Evolutionary conservation across 2,329 filamentous ascomycete genomes (phyloP).

Genomic region (Huntiella moniliformis): DNA sequence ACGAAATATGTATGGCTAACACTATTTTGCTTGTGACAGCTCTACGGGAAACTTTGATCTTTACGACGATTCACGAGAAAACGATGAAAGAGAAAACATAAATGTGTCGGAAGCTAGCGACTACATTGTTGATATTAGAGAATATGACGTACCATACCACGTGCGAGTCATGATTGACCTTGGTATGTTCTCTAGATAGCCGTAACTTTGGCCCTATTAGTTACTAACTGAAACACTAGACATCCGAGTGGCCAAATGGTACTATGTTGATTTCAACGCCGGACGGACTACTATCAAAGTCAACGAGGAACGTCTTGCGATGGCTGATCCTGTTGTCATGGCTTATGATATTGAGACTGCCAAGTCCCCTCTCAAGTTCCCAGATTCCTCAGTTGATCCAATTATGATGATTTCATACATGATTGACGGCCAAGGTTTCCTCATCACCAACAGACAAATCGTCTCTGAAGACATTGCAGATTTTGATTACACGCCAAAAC

Average conservation of each 20-base stretch:
- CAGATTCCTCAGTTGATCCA: constrained; percentile 82
- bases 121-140: constrained; percentile 94
- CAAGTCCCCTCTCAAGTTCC: constrained; percentile 89
- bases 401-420: constrained; percentile 99
- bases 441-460: constrained; percentile 95
- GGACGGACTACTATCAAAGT: constrained; percentile 67
- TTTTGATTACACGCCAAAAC: constrained; percentile 95
- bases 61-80: constrained; percentile 72
- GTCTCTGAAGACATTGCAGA: constrained; percentile 94
- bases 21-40: constrained; percentile 22
- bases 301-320: constrained; percentile 70
- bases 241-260: constrained; percentile 93
- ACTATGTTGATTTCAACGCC: constrained; percentile 85
- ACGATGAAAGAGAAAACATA: constrained; percentile 60
- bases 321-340: constrained; percentile 92
- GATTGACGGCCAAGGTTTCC: constrained; percentile 95
- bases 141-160: constrained; percentile 98
- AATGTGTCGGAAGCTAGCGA: constrained; percentile 77
- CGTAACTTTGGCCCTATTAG: not conserved
- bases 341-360: constrained; percentile 99
- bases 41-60: constrained; percentile 75
- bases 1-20: constrained; percentile 12
- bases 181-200: constrained; percentile 27
- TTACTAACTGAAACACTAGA: constrained; percentile 32
- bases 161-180: constrained; percentile 96